Base-by-base conservation (phyloP, 2,329 filamentous ascomycete genomes). In the Capronia epimyces region DNA sequence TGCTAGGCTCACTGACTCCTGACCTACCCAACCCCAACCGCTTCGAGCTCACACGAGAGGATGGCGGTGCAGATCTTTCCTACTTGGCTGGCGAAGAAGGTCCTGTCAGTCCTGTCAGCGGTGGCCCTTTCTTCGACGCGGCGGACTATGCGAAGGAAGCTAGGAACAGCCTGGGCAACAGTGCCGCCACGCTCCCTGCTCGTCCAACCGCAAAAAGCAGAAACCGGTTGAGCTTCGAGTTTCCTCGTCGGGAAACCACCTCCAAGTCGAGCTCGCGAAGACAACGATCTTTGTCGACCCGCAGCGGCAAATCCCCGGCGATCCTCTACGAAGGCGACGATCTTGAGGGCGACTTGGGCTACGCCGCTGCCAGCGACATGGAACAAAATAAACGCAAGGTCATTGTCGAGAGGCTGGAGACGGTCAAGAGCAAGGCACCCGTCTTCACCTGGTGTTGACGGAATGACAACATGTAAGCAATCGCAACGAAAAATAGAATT, bases 391-490 rank as follows among this genome's bases (percentile, higher is more conserved):
- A 86, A 66, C 81, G 90, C 62, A 95, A 93, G 70, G 93, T 98
- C 42, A 97, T 98, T 74, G 90, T 98, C 42, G 93, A 98, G 75
- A 78, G 93, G 57, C 72, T 98, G 52, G 93, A 98, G 75, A 87
- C 91, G 53, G 93, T 98, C 56, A 97, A 97, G 77, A 88, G 84
- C 65, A 86, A 86, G 67, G 94, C 95, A 66, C 93, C 93, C 1
- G 89, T 98, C 25, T 98, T 98, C 70, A 46, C 44, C 6, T 55
- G 52, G 46, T 52, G 49, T 49, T 49, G 20, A 40, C 1, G 8
- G 16, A 40, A 40, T n/a, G 8, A 34, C 31, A 10, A 27, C 25
- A 27, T 27, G 25, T 27, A 27, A 27, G 25, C 6, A 10, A 10
- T 27, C 6, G 25, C 25, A 6, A 6, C 25, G 10, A 27, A 27